Percentiles rank a stretch among this genome's conserved stretches.
Conservation (phyloP, 2,329 filamentous ascomycete genomes). For the Aspergillus sp. region DNA sequence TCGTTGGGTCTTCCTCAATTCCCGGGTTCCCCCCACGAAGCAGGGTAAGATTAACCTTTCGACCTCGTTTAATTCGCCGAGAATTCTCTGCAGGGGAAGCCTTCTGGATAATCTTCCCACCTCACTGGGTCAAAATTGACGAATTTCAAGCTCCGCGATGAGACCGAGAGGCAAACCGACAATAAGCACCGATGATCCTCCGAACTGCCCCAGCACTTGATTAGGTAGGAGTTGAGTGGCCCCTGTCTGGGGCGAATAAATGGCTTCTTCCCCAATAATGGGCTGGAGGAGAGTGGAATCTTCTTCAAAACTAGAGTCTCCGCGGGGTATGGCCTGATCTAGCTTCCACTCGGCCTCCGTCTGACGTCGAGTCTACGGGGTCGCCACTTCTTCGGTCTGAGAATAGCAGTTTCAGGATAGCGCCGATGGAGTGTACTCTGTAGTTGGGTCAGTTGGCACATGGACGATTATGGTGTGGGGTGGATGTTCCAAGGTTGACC, state of each 20-base stretch:
- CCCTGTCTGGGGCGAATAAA: not conserved
- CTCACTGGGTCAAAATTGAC: not conserved
- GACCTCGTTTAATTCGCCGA: conserved; percentile 11
- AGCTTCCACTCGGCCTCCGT: not conserved
- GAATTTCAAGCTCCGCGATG: not conserved
- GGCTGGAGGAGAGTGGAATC: not conserved
- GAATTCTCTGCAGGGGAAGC: conserved; percentile 9
- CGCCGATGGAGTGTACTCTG: too few species aligned
- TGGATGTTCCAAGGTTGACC: not conserved
- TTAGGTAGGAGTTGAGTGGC: not conserved
- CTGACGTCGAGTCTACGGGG: too few species aligned
- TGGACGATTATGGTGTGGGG: not conserved
- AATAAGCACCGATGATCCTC: not conserved
- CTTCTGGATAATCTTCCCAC: conserved; percentile 7
- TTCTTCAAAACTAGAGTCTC: not conserved
- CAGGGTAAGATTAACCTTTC: conserved; percentile 6
- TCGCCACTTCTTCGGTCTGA: not conserved
- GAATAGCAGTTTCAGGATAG: not conserved
- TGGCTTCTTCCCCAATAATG: not conserved
- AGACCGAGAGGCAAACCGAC: not conserved
- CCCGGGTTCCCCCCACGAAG: not conserved
- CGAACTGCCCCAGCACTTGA: not conserved
- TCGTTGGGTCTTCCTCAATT: too few species aligned
- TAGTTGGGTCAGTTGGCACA: too few species aligned
- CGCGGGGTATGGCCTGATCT: not conserved